Percentiles rank a stretch among this genome's conserved stretches.
These are phyloP conservation scores for Triticum turgidum DNA, from an alignment of 176 grass and related monocot genomes.

Conservation along the genomic window DNA sequence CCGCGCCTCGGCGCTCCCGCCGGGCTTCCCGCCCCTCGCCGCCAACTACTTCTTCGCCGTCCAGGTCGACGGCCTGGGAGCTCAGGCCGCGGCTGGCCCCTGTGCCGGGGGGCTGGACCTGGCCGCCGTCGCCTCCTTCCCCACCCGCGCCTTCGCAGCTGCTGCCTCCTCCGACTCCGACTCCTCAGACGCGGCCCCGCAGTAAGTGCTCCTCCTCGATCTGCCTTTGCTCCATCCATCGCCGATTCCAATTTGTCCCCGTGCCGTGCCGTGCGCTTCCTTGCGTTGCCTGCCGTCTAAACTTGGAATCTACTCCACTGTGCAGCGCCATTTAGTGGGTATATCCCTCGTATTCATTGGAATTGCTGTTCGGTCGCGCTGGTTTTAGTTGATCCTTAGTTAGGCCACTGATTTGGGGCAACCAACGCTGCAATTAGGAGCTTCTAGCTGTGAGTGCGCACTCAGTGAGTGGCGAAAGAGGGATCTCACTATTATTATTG, in stretches of 20 bases:
- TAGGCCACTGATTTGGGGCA: not conserved
- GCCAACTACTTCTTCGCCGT: conserved; percentile 20
- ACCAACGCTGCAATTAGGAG: not conserved
- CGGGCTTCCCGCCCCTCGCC: conserved; percentile 37
- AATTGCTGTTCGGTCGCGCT: not conserved
- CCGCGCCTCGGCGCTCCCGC: conserved; percentile 27
- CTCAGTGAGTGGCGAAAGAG: not conserved
- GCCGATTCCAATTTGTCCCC: not conserved
- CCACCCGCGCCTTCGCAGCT: conserved; percentile 25
- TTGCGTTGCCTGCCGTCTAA: conserved; percentile 10
- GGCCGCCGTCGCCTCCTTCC: conserved; percentile 34
- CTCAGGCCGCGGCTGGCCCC: not conserved
- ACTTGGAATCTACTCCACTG: conserved; percentile 16
- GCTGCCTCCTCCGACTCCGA: not conserved
- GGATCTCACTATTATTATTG: not conserved
- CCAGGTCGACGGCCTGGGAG: not conserved
- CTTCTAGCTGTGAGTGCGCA: not conserved
- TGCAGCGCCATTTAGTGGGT: not conserved
- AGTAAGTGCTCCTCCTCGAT: conserved; percentile 24
- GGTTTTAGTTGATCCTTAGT: not conserved
- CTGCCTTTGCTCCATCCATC: not conserved
- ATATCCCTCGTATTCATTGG: not conserved
- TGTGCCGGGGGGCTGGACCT: not conserved
- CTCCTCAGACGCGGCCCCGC: conserved; percentile 1
- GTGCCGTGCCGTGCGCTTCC: not conserved